These are phyloP conservation scores for Boletus coccyginus DNA, from an alignment of 768 basidiomycete genomes.

Conservation along the genomic window DNA sequence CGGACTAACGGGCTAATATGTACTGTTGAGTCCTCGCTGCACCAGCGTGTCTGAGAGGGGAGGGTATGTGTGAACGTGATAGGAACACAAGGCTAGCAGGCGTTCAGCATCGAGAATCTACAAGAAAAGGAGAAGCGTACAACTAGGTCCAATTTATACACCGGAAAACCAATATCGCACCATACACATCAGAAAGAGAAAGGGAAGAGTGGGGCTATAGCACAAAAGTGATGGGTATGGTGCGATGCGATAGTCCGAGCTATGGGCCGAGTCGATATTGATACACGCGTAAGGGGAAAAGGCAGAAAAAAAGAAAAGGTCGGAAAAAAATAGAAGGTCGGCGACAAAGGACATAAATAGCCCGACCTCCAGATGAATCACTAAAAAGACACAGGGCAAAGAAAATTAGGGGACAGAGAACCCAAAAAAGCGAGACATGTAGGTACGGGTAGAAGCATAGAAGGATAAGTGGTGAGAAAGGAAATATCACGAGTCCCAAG, in stretches of 20 bases:
- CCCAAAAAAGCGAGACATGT: conserved; percentile 22
- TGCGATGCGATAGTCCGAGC: conserved; percentile 33
- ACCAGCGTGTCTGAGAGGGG: conserved; percentile 7
- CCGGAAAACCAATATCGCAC: conserved; percentile 33
- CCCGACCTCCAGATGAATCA: conserved; percentile 14
- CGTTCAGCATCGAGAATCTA: conserved; percentile 8
- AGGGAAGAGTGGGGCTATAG: conserved; percentile 13
- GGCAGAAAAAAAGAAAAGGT: neutral
- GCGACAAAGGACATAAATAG: conserved; percentile 18
- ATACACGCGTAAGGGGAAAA: conserved; percentile 22
- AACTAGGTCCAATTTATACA: conserved; percentile 27
- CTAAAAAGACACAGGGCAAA: conserved; percentile 29
- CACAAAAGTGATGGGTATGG: conserved; percentile 29
- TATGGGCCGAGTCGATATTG: conserved; percentile 32
- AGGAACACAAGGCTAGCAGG: conserved; percentile 25
- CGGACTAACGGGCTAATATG: conserved; percentile 18
- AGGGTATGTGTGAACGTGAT: conserved; percentile 32
- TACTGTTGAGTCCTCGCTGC: conserved; percentile 21
- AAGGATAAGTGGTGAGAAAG: conserved; percentile 7
- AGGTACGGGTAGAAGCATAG: conserved; percentile 14
- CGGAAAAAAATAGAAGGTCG: neutral
- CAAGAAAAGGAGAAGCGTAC: conserved; percentile 5
- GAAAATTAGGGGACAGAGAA: conserved; percentile 22
- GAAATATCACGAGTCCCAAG: conserved; percentile 34
- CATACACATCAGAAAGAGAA: conserved; percentile 27